Conservation (phyloP, 192 early-diverging fungal genomes). For the Dissophora globulifera region DNA sequence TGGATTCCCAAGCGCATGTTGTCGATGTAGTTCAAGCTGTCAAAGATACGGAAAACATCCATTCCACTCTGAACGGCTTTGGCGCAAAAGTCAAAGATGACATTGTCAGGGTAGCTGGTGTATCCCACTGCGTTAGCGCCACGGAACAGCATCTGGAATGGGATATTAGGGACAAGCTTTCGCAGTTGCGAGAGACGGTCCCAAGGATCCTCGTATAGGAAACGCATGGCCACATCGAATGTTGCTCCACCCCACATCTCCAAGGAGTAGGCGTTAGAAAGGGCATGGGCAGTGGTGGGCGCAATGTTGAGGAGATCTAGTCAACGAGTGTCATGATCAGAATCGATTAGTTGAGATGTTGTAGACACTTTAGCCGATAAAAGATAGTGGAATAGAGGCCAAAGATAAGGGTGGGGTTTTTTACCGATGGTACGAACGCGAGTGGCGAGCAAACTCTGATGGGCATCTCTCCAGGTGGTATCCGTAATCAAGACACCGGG, state of each 20-base stretch:
- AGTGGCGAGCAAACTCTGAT: constrained; percentile 95
- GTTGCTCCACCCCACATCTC: constrained; percentile 99
- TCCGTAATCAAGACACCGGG: constrained; percentile 92
- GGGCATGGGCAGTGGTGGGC: constrained; percentile 85
- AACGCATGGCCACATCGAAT: constrained; percentile 96
- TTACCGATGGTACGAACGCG: constrained; percentile 96
- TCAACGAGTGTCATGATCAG: not conserved
- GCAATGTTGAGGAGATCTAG: constrained; percentile 84
- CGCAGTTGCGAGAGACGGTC: constrained; percentile 89
- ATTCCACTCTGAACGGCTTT: constrained; percentile 90
- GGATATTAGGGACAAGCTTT: constrained; percentile 91
- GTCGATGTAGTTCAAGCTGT: constrained; percentile 96
- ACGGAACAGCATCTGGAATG: constrained; percentile 98
- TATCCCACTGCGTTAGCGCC: constrained; percentile 98
- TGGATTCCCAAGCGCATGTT: constrained; percentile 96
- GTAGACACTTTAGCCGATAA: no score
- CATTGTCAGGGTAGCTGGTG: constrained; percentile 97
- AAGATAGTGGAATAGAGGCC: no score
- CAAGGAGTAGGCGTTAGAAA: constrained; percentile 89
- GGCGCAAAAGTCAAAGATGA: constrained; percentile 96
- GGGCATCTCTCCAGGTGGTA: constrained; percentile 97
- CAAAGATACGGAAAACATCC: constrained; percentile 98
- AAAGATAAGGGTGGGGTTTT: no score
- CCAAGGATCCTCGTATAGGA: constrained; percentile 98
- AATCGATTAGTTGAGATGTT: no score